Evolutionary conservation across 73 alveolate species (phyloP), one percentile per base, ranked within the genome.

Genomic region (Stentor coeruleus): DNA sequence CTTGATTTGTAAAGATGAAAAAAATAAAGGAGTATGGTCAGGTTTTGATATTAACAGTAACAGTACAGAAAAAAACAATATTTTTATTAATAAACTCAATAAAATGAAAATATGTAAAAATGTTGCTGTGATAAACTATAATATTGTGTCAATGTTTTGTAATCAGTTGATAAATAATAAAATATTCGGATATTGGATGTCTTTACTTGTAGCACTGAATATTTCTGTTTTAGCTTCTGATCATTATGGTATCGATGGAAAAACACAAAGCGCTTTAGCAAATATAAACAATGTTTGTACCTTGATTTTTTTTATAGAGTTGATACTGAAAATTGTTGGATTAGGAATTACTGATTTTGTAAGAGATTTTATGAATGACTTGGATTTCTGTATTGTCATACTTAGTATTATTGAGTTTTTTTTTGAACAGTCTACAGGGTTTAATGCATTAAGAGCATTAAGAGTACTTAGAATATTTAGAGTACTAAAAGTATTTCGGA

Each of bases 391-490:
- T 3, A 83, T 87, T 20, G 90, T 84, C 35, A 38, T 75, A 0
- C 38, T 75, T n/a, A 20, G 77, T 75, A 15, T 75, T 38, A n/a
- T 75, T n/a, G 83, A 75, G 38, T 39, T 75, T 2, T 35, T 33
- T 36, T 39, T 94, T 60, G 84, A 95, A 82, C 60, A 96, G 26
- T 87, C 91, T 35, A 59, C 97, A 81, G 89, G 91, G 39, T 86
- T 76, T 35, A 89, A 94, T 36, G 97, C 96, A 33, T 92, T 97
- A 35, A 85, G 96, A 85, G 89, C 98, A 42, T 88, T 97, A 11
- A 95, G 98, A 89, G 95, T 95, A 40, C 92, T 97, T 83, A 93
- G 99, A 86, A 98, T 95, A 11, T 88, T 97, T 55, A 90, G 99
- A 83, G 95, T 97, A 4, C 93, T 98, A 3, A 95, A 97, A 92